Evolutionary conservation across 352 stramenopile species (phyloP).

Genomic region (Phytophthora lateralis): DNA sequence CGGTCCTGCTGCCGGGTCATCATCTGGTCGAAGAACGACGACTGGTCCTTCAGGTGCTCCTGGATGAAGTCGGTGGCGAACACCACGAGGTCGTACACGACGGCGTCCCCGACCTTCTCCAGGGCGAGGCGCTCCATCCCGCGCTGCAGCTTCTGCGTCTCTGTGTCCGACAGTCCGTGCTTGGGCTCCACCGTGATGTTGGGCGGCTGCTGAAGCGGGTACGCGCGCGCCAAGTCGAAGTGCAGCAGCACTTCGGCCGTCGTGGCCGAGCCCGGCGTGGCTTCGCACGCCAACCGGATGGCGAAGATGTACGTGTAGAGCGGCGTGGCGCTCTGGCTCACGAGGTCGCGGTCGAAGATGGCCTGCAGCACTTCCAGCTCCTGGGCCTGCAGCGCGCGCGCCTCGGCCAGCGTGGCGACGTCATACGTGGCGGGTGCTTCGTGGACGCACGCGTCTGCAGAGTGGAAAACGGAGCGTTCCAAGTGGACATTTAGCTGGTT

Average conservation of each 20-base stretch:
- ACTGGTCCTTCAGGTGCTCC: conserved; percentile 83
- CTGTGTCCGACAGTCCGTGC: conserved; percentile 71
- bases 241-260: conserved; percentile 75
- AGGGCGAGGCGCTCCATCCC: conserved; percentile 63
- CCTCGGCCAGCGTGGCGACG: conserved; percentile 47
- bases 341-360: conserved; percentile 81
- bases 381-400: conserved; percentile 70
- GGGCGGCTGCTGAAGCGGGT: conserved; percentile 67
- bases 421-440: conserved; percentile 35
- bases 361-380: conserved; percentile 84
- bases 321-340: conserved; percentile 72
- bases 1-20: conserved; percentile 76
- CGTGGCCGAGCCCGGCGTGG: conserved; percentile 35
- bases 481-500: conserved; percentile 8
- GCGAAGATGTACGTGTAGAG: conserved; percentile 86
- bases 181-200: conserved; percentile 74
- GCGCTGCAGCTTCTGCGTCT: conserved; percentile 58
- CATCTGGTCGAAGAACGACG: conserved; percentile 90
- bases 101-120: conserved; percentile 76
- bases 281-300: conserved; percentile 72
- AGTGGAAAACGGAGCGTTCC: not conserved
- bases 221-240: conserved; percentile 72
- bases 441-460: conserved; percentile 22
- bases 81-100: conserved; percentile 85
- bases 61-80: conserved; percentile 84